Conservation (phyloP, 1,139 yeast genomes). For the Wickerhamiella infanticola region DNA sequence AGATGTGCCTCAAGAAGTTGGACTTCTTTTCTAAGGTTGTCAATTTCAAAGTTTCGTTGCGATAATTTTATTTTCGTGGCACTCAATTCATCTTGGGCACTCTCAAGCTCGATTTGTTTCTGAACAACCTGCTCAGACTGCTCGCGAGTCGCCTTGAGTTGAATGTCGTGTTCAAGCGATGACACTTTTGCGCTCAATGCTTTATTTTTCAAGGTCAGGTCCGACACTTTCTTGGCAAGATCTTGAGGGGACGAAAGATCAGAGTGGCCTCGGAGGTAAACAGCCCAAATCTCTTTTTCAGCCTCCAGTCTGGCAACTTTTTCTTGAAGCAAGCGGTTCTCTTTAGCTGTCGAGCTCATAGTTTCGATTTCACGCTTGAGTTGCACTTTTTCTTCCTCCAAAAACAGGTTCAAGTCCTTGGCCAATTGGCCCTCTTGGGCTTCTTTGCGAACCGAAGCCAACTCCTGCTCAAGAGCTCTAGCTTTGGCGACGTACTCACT, state of each 20-base stretch:
- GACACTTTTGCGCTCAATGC: not conserved
- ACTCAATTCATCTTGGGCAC: not conserved
- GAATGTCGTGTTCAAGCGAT: not conserved
- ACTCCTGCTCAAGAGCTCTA: not conserved
- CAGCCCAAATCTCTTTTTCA: not conserved
- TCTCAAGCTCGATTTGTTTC: not conserved
- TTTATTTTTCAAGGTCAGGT: not conserved
- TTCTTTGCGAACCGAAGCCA: not conserved
- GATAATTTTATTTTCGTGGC: not conserved
- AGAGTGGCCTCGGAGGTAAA: not conserved
- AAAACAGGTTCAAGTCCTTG: not conserved
- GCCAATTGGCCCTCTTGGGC: not conserved
- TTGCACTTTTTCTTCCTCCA: not conserved
- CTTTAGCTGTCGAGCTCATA: not conserved
- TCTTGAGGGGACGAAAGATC: not conserved
- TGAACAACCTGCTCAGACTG: not conserved
- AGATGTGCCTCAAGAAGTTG: not conserved
- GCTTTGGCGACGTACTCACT: not conserved
- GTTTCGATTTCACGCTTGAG: not conserved
- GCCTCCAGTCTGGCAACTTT: not conserved
- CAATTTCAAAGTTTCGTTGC: not conserved
- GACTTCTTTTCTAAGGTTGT: not conserved
- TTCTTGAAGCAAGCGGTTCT: not conserved
- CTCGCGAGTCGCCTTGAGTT: not conserved
- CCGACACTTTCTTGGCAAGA: not conserved